phyloP scores from a whole-genome alignment of 345 rosid species.

The Euphorbia lathyris region DNA sequence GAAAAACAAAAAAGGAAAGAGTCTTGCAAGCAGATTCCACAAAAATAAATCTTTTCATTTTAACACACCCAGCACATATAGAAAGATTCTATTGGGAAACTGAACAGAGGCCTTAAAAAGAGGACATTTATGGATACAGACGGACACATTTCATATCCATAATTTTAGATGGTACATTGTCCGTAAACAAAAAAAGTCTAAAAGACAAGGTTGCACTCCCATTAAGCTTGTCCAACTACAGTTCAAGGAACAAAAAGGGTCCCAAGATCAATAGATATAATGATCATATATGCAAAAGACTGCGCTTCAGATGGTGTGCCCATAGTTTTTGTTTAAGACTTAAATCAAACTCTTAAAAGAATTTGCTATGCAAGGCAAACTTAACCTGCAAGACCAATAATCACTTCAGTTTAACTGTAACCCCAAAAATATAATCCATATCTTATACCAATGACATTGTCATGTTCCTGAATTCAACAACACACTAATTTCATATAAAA shows the following conservation, averaged over 20 bases:
- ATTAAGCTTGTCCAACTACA: neutral
- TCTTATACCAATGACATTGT: neutral
- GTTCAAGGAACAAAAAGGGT: neutral
- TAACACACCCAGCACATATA: neutral
- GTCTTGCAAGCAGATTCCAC: neutral
- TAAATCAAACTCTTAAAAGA: neutral
- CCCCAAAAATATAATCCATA: neutral
- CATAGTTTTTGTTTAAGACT: neutral
- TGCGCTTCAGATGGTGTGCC: neutral
- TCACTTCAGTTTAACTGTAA: neutral
- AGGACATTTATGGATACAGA: neutral
- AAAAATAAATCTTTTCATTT: neutral
- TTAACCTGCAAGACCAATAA: neutral
- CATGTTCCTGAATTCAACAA: neutral
- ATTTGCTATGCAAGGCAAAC: neutral
- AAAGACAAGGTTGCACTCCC: neutral
- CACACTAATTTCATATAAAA: neutral
- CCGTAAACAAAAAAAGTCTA: neutral
- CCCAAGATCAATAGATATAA: neutral
- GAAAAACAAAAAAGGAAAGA: neutral
- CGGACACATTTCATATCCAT: neutral
- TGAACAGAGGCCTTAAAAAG: neutral
- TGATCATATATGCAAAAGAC: neutral
- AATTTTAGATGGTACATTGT: neutral
- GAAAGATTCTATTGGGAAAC: neutral